phyloP scores from a whole-genome alignment of 306 rosid genomes.

The Acacia crassicarpa region DNA sequence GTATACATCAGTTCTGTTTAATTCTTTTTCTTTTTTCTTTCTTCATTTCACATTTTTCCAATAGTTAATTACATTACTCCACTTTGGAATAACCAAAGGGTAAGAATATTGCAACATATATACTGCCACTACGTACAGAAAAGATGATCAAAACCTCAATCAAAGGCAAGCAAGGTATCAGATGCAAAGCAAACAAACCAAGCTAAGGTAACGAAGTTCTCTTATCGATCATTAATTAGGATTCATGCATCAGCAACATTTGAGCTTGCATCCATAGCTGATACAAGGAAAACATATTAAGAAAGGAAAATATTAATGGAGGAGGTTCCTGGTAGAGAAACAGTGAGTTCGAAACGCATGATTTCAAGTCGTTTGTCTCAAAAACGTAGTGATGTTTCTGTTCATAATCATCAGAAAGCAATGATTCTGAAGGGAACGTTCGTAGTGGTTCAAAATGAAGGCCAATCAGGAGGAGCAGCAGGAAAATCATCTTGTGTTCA shows the following conservation, averaged over 20 bases:
- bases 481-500: conserved; percentile 55
- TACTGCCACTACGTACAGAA: no score
- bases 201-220: conserved; percentile 9
- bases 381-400: conserved; percentile 14
- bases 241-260: background rate
- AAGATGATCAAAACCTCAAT: background rate
- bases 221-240: background rate
- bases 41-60: background rate
- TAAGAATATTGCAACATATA: background rate
- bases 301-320: background rate
- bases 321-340: background rate
- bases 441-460: conserved; percentile 23
- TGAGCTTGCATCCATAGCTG: background rate
- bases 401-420: background rate
- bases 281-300: background rate
- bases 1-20: background rate
- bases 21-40: background rate
- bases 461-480: conserved; percentile 36
- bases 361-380: conserved; percentile 5
- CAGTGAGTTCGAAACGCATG: conserved; percentile 13
- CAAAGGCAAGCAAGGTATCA: conserved; percentile 44
- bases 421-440: conserved; percentile 44
- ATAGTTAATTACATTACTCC: background rate
- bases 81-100: background rate
- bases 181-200: conserved; percentile 36